Base-by-base conservation (phyloP, 2,329 filamentous ascomycete species). In the Fusarium scirpi region DNA sequence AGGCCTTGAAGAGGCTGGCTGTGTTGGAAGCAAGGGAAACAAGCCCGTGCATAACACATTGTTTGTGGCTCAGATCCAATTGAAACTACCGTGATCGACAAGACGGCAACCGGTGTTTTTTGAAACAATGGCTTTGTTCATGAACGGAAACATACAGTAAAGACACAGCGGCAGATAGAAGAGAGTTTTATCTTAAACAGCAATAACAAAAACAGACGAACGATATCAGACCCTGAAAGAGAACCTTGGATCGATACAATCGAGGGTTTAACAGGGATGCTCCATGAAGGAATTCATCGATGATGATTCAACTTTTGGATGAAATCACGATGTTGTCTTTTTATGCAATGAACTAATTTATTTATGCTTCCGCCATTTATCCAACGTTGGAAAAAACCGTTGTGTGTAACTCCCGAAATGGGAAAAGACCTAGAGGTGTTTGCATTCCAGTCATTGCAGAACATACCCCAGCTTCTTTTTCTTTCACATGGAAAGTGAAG, bases 221-320 rank as follows among this genome's bases (percentile, higher is more conserved):
- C 57, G 54, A 66, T 63, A 63, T 34, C 27, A 46, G 62, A 70
- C 67, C 66, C 66, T 62, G 44, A 62, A 56, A 68, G 51, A 20
- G 32, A 61, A 54, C 48, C 15, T 54, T 15, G 27, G 38, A 54
- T 55, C 43, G 22, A 63, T 48, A 38, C 22, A 20, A 43, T 47
- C 18, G 18, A 22, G 11, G 32, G 22, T 13, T 29, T 12, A 22
- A 13, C 57, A 52, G 34, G 62, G 62, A 34, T 52, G 12, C n/a
- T 20, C 54, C 45, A 34, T 61, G 44, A 29, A 52, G 12, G 22
- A 40, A 27, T 20, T 41, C 27, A 48, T 58, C 47, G 13, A 62
- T 67, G 41, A 54, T 53, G 38, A 20, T 62, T n/a, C 6, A 48
- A 51, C 15, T 25, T 65, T 56, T 40, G 45, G 38, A 13, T 54